A percentile compares a stretch with the other conserved stretches of the same genome.
Conservation (phyloP, 129 eudicot genomes). For the Helianthus tuberosus region DNA sequence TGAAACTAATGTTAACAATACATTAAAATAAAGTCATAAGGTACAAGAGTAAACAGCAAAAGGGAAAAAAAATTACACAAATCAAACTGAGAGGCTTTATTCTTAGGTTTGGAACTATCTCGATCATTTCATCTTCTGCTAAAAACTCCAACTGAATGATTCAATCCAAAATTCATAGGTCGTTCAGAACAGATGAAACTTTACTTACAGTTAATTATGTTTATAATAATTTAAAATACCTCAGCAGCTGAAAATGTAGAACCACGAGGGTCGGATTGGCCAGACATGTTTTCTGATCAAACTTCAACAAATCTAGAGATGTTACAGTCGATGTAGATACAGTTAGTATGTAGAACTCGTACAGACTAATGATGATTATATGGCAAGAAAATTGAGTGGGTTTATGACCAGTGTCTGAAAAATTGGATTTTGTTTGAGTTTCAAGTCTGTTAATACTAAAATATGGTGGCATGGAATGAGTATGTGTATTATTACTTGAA, state of each 20-base stretch:
- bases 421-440: neutral
- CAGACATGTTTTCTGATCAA: slow-evolving; percentile 53
- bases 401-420: slow-evolving; percentile 17
- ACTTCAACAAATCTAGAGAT: slow-evolving; percentile 6
- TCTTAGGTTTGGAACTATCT: slow-evolving; percentile 80
- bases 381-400: slow-evolving; percentile 1
- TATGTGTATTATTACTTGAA: too few relatives aligned
- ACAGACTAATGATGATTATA: neutral
- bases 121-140: slow-evolving; percentile 88
- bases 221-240: slow-evolving; percentile 35
- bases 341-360: neutral
- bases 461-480: neutral
- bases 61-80: slow-evolving; percentile 43
- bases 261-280: slow-evolving; percentile 56
- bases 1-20: slow-evolving; percentile 4
- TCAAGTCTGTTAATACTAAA: neutral
- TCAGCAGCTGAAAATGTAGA: slow-evolving; percentile 82
- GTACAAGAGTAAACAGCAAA: too few relatives aligned
- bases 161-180: slow-evolving; percentile 8
- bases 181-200: neutral
- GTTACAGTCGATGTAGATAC: neutral
- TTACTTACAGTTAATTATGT: neutral
- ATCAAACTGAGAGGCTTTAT: slow-evolving; percentile 83
- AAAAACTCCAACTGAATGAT: slow-evolving; percentile 83
- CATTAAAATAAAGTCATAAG: neutral